These are phyloP conservation scores for Fraxinus platypoda DNA, from an alignment of 305 asterid genomes.

Conservation along the genomic window DNA sequence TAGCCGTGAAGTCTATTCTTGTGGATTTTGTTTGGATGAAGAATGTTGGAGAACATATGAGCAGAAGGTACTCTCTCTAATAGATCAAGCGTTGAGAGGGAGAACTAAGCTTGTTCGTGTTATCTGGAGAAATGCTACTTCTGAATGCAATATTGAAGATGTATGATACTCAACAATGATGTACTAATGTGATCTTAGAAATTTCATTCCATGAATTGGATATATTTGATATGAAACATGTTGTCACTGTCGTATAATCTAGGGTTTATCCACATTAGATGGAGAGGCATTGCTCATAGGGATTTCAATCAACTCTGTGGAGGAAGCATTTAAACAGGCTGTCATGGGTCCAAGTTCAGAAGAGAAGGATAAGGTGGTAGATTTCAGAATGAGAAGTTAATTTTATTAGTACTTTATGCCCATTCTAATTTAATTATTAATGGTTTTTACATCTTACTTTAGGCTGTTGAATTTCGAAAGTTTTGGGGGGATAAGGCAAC, in stretches of 20 bases:
- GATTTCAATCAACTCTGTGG: constrained; percentile 58
- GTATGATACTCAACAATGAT: constrained; percentile 39
- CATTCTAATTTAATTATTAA: constrained; percentile 15
- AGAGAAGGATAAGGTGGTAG: constrained; percentile 79
- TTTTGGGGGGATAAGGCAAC: constrained; percentile 98
- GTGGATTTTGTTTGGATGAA: constrained; percentile 86
- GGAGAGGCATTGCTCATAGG: constrained; percentile 72
- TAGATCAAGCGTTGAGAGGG: constrained; percentile 72
- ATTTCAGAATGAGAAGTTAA: constrained; percentile 19
- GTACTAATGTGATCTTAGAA: constrained; percentile 11
- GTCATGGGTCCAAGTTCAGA: constrained; percentile 93
- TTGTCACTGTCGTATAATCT: constrained; percentile 23
- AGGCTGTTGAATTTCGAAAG: constrained; percentile 88
- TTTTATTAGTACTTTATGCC: background rate
- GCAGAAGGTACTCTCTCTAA: constrained; percentile 60
- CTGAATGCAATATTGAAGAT: constrained; percentile 60
- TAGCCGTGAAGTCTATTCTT: constrained; percentile 41
- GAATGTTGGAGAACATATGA: constrained; percentile 97
- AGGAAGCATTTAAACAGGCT: constrained; percentile 75
- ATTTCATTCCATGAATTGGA: constrained; percentile 12
- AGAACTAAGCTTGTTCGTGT: constrained; percentile 81
- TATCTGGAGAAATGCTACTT: constrained; percentile 70
- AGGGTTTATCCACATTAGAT: constrained; percentile 77
- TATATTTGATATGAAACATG: constrained; percentile 22
- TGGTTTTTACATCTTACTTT: constrained; percentile 16